Evolutionary conservation across 2,329 filamentous ascomycete genomes (phyloP).

Genomic region (Eurotiales sp.): DNA sequence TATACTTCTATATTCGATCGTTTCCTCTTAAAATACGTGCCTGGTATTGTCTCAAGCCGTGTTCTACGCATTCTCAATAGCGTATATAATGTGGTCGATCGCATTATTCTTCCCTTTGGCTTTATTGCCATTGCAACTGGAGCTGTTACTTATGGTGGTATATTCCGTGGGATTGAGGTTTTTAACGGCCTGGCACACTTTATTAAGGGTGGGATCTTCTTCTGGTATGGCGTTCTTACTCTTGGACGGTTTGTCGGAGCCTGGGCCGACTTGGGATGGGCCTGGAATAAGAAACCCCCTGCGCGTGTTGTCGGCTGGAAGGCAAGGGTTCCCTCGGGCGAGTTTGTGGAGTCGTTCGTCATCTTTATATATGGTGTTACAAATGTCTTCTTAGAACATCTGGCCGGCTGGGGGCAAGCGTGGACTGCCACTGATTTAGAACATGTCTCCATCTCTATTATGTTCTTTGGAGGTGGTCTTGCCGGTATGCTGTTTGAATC

Average conservation of each 20-base stretch:
- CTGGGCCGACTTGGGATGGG: slow-evolving; percentile 88
- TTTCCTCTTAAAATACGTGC: slow-evolving; percentile 53
- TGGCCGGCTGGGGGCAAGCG: slow-evolving; percentile 64
- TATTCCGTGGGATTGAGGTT: slow-evolving; percentile 67
- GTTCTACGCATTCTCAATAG: slow-evolving; percentile 57
- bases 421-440: slow-evolving; percentile 82
- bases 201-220: slow-evolving; percentile 91
- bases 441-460: slow-evolving; percentile 84
- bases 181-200: slow-evolving; percentile 89
- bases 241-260: slow-evolving; percentile 85
- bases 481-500: slow-evolving; percentile 87
- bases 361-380: slow-evolving; percentile 86
- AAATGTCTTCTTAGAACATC: slow-evolving; percentile 89
- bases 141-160: slow-evolving; percentile 70
- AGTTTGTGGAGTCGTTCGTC: slow-evolving; percentile 83
- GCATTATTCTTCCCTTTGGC: slow-evolving; percentile 71
- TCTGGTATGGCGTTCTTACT: slow-evolving; percentile 85
- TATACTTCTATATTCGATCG: slow-evolving; percentile 45
- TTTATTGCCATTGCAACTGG: slow-evolving; percentile 71
- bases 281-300: slow-evolving; percentile 78
- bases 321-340: slow-evolving; percentile 63
- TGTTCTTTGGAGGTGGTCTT: slow-evolving; percentile 89
- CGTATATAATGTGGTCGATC: slow-evolving; percentile 66
- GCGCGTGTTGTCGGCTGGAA: slow-evolving; percentile 29
- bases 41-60: slow-evolving; percentile 53